Percentiles rank a stretch among this genome's conserved stretches.
phyloP scores from a whole-genome alignment of 371 early-diverging fungal genomes.

The Apophysomyces variabilis region DNA sequence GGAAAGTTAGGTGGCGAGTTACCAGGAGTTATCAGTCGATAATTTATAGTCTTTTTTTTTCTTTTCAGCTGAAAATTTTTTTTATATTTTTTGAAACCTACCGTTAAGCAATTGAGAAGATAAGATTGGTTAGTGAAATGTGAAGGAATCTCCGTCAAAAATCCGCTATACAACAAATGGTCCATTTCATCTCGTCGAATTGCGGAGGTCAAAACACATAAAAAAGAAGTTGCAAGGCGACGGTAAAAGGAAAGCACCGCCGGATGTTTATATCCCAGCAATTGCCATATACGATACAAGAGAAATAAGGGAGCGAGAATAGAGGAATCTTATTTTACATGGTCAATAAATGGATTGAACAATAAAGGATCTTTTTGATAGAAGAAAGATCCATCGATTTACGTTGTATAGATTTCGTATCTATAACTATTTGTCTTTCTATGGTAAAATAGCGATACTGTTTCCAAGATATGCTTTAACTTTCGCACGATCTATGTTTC shows the following conservation, averaged over 20 bases:
- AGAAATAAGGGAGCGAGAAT: neutral
- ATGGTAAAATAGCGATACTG: slow-evolving; percentile 9
- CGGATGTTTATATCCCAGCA: neutral
- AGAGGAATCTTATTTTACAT: too few relatives aligned
- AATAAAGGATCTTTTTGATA: neutral
- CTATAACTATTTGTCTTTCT: neutral
- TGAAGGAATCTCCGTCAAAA: neutral
- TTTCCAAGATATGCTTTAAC: slow-evolving; percentile 1
- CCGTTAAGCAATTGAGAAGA: neutral
- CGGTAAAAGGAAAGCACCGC: slow-evolving; percentile 1
- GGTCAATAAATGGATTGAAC: too few relatives aligned
- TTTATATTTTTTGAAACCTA: slow-evolving; percentile 7
- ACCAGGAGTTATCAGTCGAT: slow-evolving; percentile 3
- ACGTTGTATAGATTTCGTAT: neutral
- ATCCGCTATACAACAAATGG: slow-evolving; percentile 8
- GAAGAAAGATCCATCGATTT: neutral
- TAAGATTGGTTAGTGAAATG: neutral
- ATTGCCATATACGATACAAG: neutral
- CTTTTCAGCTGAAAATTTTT: neutral
- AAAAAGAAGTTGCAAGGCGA: neutral
- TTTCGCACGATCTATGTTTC: slow-evolving; percentile 12
- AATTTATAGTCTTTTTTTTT: neutral
- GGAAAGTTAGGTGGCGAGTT: slow-evolving; percentile 4
- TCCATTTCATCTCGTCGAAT: neutral
- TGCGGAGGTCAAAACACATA: neutral